Evolutionary conservation across 2,329 filamentous ascomycete species (phyloP), one percentile per base, ranked within the genome.

Genomic region (Diaporthe vaccinii): DNA sequence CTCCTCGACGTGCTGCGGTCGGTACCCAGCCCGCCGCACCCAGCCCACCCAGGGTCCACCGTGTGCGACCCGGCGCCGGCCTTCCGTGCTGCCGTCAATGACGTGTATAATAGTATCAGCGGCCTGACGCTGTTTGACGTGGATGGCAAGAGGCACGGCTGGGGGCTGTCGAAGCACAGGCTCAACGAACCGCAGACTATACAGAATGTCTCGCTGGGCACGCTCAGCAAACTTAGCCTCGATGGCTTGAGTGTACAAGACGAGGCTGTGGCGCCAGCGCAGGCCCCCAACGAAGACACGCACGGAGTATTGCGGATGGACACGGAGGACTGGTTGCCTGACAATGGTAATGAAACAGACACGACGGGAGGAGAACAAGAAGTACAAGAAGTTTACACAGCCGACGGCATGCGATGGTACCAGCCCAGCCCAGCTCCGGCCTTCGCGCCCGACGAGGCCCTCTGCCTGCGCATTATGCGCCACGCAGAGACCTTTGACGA

Each of bases 71-170:
- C 87, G 10, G 84, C 85, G 7, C 84, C 86, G 1, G 80, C 85
- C 0, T 89, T 90, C 70, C 84, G 87, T 12, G 82, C 83, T 6
- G 85, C 87, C 9, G 81, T 90, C 14, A 86, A 83, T 36, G 88
- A 90, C 74, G 86, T 90, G 2, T 88, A 86, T 74, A 88, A 88
- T 72, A 89, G 87, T 72, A 83, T 90, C 3, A 79, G 81, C 9
- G 89, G 88, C 0, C 76, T 90, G 6, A 89, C 87, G 2, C 82
- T 90, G 0, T 82, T 84, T 61, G 88, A 90, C 41, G 84, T 89
- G 0, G 87, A 85, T 22, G 87, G 87, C 0, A 84, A 83, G 77
- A 83, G 84, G 53, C 86, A 87, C 44, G 88, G 87, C 7, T 90
- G 88, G 88, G 88, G 83, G 0, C 75, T 89, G 3, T 87, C 86